These are phyloP conservation scores for Wickerhamiella occidentalis DNA, from an alignment of 805 yeast genomes.

Conservation along the genomic window DNA sequence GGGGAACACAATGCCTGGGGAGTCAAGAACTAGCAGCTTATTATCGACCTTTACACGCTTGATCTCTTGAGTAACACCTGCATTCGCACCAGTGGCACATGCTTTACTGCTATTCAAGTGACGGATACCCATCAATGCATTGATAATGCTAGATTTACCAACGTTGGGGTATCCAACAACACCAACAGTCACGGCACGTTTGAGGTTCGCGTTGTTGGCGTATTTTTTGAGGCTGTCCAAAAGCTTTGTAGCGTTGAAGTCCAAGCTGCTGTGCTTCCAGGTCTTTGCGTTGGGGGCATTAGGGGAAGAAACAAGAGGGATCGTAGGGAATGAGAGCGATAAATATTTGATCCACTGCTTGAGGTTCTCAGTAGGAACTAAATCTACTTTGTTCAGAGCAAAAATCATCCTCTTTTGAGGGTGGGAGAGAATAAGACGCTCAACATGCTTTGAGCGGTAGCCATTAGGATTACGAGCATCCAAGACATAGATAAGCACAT, in stretches of 20 bases:
- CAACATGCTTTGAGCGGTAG: constrained; percentile 84
- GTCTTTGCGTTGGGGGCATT: constrained; percentile 57
- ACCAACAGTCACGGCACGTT: constrained; percentile 84
- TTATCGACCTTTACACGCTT: constrained; percentile 88
- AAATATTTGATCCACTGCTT: constrained; percentile 74
- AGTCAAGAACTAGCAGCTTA: constrained; percentile 77
- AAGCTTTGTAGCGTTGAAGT: constrained; percentile 60
- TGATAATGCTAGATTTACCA: constrained; percentile 90
- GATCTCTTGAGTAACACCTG: constrained; percentile 88
- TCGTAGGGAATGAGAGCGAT: constrained; percentile 76
- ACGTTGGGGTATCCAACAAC: constrained; percentile 97
- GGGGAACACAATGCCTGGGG: constrained; percentile 98
- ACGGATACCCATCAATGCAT: constrained; percentile 56
- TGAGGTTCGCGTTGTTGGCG: constrained; percentile 70
- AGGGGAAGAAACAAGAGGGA: constrained; percentile 67
- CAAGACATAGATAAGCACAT: constrained; percentile 81
- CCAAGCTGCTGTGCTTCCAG: constrained; percentile 56
- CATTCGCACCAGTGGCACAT: constrained; percentile 95
- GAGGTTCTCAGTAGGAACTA: constrained; percentile 74
- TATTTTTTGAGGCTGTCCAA: constrained; percentile 74
- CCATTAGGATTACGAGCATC: constrained; percentile 97
- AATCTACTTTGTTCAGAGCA: constrained; percentile 81
- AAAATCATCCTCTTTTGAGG: constrained; percentile 76
- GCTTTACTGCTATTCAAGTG: constrained; percentile 53
- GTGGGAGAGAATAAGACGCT: constrained; percentile 70